Evolutionary conservation across 306 rosid species (phyloP), one percentile per base, ranked within the genome.

Genomic region (Cicer arietinum): DNA sequence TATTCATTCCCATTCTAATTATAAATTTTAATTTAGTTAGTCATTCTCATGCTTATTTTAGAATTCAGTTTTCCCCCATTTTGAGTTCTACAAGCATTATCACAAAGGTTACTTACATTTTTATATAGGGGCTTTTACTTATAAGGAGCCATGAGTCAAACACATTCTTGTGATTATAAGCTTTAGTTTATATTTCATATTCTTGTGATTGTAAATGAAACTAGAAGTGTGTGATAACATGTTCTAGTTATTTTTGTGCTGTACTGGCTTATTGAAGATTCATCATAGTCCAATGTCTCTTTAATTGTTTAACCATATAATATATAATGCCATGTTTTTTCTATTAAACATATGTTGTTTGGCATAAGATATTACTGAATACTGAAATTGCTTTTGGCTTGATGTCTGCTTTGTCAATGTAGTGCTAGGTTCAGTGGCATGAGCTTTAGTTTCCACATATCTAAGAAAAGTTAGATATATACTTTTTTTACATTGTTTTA

Each of bases 291-390:
- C 41, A 25, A 5, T 37, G 20, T 69, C 60, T 54, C 18, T 40
- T 35, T 76, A 39, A 54, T 22, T 75, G 35, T 64, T 40, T n/a
- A 30, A 30, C 35, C 35, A 58, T 11, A 58, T 58, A 57, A 57
- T 57, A 57, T 57, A 57, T 57, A 57, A 20, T 56, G 39, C 37
- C 14, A 10, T 20, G 6, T 10, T 56, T 39, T n/a, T 78, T 53
- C 39, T 60, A 45, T 69, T 22, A 57, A 78, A 74, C 40, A 13
- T 44, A 65, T 74, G 51, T 62, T 66, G 17, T 65, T 58, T 51
- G 54, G 7, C 60, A 4, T 40, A 7, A 42, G 44, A 45, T 44
- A 58, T 18, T 13, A 20, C 30, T 52, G 76, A 52, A 10, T 11
- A 58, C 16, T 25, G 20, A 37, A 37, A 44, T 30, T 50, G 40